Evolutionary conservation across 2,329 filamentous ascomycete genomes (phyloP), one percentile per base, ranked within the genome.

Genomic region (Colletotrichum melonis): DNA sequence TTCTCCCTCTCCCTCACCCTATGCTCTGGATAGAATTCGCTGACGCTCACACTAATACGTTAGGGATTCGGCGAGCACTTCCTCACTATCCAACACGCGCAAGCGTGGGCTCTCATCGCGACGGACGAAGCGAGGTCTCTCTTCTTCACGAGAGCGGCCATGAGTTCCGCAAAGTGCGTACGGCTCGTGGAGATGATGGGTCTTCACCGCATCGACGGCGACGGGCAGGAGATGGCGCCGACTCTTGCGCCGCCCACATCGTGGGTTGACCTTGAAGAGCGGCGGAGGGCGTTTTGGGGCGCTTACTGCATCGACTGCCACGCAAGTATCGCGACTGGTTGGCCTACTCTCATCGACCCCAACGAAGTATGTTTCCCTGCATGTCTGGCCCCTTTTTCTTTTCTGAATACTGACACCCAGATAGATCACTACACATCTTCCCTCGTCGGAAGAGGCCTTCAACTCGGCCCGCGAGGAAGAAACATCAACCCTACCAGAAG

Each of bases 281-380:
- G 95, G 64, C 89, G 96, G 71, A 88, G 96, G 76, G 92, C 93
- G 0, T 97, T 98, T 77, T 98, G 96, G 96, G 90, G 92, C 76
- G 89, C 92, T 0, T 98, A 96, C 78, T 93, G 92, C 76, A 88
- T 94, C 55, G 95, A 98, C 80, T 90, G 94, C 30, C 97, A 97
- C 82, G 92, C 94, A 2, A 95, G 93, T 78, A 94, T 97, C 64
- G 95, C 94, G 14, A 97, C 95, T 4, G 95, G 95, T 2, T 98
- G 95, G 95, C 94, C 95, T 0, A 92, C 94, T 85, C 85, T 92
- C 30, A 91, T 98, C 55, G 92, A 97, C 75, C 89, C 94, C 71
- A 86, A 86, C 79, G 94, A 97, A 75, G 89, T 71, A 65, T 22
- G 35, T 22, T 19, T 52, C 3, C 3, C 2, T 28, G 14, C 56